phyloP scores from a whole-genome alignment of 768 basidiomycete genomes.

The Astraeus odoratus region DNA sequence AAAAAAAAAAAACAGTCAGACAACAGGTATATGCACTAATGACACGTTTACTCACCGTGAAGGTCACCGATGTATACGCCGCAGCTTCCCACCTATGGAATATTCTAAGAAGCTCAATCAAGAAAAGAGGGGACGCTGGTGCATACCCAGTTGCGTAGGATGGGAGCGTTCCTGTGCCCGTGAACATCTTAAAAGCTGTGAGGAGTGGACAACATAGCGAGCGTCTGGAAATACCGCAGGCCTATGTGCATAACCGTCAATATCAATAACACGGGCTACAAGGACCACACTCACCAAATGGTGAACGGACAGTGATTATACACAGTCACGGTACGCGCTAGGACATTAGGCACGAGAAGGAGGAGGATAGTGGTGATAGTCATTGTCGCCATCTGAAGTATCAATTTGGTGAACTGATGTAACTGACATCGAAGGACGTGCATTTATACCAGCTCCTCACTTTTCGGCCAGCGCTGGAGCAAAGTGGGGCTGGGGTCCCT shows the following conservation, averaged over 20 bases:
- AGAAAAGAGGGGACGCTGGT: not conserved
- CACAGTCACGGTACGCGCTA: not conserved
- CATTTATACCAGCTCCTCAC: too few relatives aligned
- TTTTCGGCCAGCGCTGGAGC: too few relatives aligned
- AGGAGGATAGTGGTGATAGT: not conserved
- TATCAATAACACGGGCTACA: not conserved
- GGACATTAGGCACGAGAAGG: not conserved
- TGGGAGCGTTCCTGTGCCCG: conserved; percentile 44
- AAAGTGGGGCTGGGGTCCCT: too few relatives aligned
- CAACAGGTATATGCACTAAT: not conserved
- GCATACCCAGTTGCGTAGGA: conserved; percentile 34
- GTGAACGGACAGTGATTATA: conserved; percentile 55
- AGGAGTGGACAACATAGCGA: not conserved
- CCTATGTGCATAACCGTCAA: conserved; percentile 18
- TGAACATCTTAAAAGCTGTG: conserved; percentile 39
- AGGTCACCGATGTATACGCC: conserved; percentile 7
- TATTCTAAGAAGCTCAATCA: not conserved
- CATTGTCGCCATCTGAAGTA: not conserved
- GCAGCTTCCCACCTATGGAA: conserved; percentile 21
- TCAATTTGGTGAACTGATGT: not conserved
- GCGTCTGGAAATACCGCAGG: conserved; percentile 30
- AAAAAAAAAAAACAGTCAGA: not conserved
- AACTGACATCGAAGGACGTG: not conserved
- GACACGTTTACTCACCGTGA: conserved; percentile 1
- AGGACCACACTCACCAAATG: conserved; percentile 38